Evolutionary conservation across 2,329 filamentous ascomycete genomes (phyloP), one percentile per base, ranked within the genome.

Genomic region (Coniochaeta sp.): DNA sequence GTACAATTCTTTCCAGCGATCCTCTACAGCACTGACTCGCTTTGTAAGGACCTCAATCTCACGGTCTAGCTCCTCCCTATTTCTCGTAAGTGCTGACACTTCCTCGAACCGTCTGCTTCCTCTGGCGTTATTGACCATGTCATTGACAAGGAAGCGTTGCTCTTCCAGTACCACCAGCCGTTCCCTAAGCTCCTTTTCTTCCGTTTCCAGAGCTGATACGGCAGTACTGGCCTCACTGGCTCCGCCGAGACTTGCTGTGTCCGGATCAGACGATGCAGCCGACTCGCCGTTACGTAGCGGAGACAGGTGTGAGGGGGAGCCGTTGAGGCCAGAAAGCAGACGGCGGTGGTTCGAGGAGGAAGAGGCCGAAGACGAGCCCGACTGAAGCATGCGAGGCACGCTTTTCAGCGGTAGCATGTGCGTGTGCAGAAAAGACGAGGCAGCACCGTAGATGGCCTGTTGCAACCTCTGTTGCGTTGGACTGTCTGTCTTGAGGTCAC

Each of bases 341-440:
- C 67, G 66, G 4, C 71, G 64, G 59, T 74, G 71, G n/a, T 58
- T 63, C 1, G 68, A 67, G 0, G 71, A 68, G 7, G 65, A 64
- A 1, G 69, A 69, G 6, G 14, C 11, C 14, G 52, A 56, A 12
- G 52, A 56, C 17, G 68, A 68, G 11, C 65, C 64, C 2, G 69
- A 70, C 58, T 77, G 77, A 17, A 92, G 78, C 64, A 91, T 78
- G 47, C 85, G 84, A 0, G 89, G 89, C 0, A 92, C 77, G 31
- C 85, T 84, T 70, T 91, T 96, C 16, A 97, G 77, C 0, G 93
- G 91, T 9, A 97, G 81, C 90, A 97, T 96, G 68, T 97, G 91
- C 4, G 91, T 82, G 69, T 96, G 92, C 5, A 97, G 76, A 67
- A 97, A 97, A 57, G 83, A 83, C 58, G 88, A 91, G 1, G 92